Base-by-base conservation (phyloP, 2,329 filamentous ascomycete genomes). In the Beauveria caledonica region DNA sequence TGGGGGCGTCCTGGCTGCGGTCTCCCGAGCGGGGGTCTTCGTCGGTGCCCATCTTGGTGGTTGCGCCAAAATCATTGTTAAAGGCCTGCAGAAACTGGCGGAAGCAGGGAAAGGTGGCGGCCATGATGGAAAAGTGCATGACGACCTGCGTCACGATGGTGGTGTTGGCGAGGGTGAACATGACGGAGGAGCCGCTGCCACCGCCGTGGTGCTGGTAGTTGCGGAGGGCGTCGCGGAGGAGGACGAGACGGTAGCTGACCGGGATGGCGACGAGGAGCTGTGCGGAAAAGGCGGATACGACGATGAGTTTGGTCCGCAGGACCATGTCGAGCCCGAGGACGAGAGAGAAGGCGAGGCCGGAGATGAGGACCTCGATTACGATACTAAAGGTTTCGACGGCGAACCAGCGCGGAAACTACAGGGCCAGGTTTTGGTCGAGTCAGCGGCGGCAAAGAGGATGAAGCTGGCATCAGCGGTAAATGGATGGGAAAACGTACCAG, bases 121-220 rank as follows among this genome's bases (percentile, higher is more conserved):
- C 63, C 61, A 65, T 65, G 61, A 65, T 44, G 29, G 63, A 64
- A 25, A 65, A 63, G 48, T 65, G 63, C 60, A 65, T 58, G n/a
- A 65, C 63, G 11, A 63, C 61, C 52, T 65, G 63, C 4, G 63
- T 65, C 9, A 58, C 49, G 10, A 65, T 52, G 39, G 59, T 53
- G 3, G 48, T 48, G 19, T 60, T 23, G 15, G 63, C 60, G 19
- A 59, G 39, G 11, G 39, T 45, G 27, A 59, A 59, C 39, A 59
- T 40, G 39, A 59, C 25, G 5, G 56, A 36, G 33, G 33, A 36
- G 33, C 33, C 33, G 11, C 29, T 4, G 29, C 29, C 29, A 5
- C 29, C 33, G 11, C 11, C 33, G n/a, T 42, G 40, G 17, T 19
- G 17, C 17, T 42, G 40, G 40, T 19, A 42, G 40, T 42, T 17